These are phyloP conservation scores for Suillus luteus DNA, from an alignment of 768 basidiomycete species.

Conservation along the genomic window DNA sequence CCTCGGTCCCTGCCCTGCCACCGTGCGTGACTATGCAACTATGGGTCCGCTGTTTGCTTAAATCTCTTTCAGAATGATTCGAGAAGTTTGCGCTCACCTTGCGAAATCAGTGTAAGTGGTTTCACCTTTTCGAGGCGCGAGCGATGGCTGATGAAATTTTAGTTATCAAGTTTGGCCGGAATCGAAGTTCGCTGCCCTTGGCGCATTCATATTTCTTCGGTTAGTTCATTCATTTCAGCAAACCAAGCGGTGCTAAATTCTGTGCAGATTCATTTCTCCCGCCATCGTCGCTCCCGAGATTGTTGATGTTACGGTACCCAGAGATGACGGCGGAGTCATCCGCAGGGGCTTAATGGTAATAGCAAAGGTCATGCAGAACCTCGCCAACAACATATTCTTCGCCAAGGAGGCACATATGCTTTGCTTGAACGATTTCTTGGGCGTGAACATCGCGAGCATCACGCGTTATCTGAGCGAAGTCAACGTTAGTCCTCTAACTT, in stretches of 20 bases:
- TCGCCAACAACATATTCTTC: constrained; percentile 94
- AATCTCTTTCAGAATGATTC: constrained; percentile 65
- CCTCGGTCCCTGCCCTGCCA: constrained; percentile 70
- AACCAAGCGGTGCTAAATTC: constrained; percentile 6
- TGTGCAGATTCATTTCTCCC: constrained; percentile 83
- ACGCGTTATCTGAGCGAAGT: constrained; percentile 78
- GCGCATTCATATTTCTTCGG: constrained; percentile 92
- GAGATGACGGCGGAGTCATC: constrained; percentile 55
- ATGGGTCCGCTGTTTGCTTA: neutral
- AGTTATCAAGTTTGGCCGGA: constrained; percentile 75
- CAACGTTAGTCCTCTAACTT: constrained; percentile 47
- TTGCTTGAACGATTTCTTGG: constrained; percentile 73
- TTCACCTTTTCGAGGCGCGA: constrained; percentile 8
- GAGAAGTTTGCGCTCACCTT: constrained; percentile 85
- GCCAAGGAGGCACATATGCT: constrained; percentile 90
- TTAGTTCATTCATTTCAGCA: constrained; percentile 31
- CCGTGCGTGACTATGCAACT: constrained; percentile 50
- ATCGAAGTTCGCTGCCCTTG: constrained; percentile 78
- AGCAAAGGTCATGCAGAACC: constrained; percentile 89
- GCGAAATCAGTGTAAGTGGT: constrained; percentile 69
- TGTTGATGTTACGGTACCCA: constrained; percentile 80
- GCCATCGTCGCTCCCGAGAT: constrained; percentile 85
- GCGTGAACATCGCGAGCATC: constrained; percentile 67
- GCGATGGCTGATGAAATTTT: constrained; percentile 17
- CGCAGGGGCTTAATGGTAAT: constrained; percentile 84